Evolutionary conservation across 805 yeast genomes (phyloP), one percentile per base, ranked within the genome.

Genomic region (Pichia rugopelliculosa): DNA sequence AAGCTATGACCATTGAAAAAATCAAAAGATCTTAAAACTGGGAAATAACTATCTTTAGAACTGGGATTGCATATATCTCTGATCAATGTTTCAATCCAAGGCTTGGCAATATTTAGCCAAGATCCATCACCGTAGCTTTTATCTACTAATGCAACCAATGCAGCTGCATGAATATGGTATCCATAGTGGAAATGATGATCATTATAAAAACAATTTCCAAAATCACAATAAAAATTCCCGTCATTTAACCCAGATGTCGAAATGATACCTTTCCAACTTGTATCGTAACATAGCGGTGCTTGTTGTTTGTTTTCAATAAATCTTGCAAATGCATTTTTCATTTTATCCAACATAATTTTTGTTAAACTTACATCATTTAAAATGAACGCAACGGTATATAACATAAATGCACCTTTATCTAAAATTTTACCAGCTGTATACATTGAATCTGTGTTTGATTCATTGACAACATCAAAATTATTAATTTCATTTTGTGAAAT

Each of bases 181-280:
- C 93, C 93, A 58, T 84, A 87, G 62, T 87, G 95, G 75, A 86
- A 87, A 60, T 87, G 93, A 58, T 87, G 95, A 59, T 87, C 95
- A 56, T 87, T 86, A 66, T 86, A 87, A 61, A 77, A 84, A 22
- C 85, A 76, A 61, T 83, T 75, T 41, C 95, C 95, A 61, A 73
- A 87, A 58, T 80, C 84, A 34, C 59, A 55, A 26, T 64, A 64
- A 39, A 64, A 61, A 49, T 66, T 65, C 0, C 69, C 69, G 40
- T 62, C 68, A 3, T 42, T 41, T 20, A 66, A 49, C 3, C 77
- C 79, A 0, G 88, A 87, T 0, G 82, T 72, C 0, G 95, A 84
- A 11, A 87, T 75, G 8, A 88, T 56, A 2, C 96, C 96, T 54
- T 77, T 79, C 88, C 90, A 87, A 6, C 77, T 73, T 2, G 76